phyloP scores from a whole-genome alignment of 192 early-diverging fungal genomes.

The Backusella liffmaniae region DNA sequence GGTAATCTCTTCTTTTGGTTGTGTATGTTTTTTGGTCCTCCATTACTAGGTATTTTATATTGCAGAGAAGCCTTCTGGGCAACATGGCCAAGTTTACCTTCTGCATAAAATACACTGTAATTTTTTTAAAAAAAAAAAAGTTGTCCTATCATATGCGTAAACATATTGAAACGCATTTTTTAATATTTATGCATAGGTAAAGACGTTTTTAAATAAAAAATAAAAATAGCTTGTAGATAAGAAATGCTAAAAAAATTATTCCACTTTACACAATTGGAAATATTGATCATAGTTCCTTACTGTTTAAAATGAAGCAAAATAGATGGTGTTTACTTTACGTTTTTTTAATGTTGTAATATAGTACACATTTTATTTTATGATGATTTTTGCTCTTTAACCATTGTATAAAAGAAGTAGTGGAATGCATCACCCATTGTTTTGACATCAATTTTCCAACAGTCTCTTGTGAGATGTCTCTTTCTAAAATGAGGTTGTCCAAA shows the following conservation, averaged over 20 bases:
- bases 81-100: neutral
- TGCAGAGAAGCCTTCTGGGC: constrained; percentile 53
- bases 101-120: neutral
- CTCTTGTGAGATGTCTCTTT: constrained; percentile 65
- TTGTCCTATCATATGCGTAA: neutral
- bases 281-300: neutral
- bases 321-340: too few relatives aligned
- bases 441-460: constrained; percentile 63
- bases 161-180: neutral
- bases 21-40: constrained; percentile 84
- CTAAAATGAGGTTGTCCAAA: constrained; percentile 93
- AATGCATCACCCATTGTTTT: constrained; percentile 74
- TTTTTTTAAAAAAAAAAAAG: neutral
- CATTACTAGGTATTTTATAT: constrained; percentile 77
- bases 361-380: neutral
- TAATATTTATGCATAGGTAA: neutral
- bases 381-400: constrained; percentile 43
- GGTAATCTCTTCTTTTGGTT: constrained; percentile 92
- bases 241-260: neutral
- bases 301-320: too few relatives aligned
- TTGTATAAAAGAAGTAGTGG: constrained; percentile 76
- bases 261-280: neutral
- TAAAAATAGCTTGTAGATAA: neutral
- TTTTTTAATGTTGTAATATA: neutral
- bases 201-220: neutral